A percentile compares a stretch with the other conserved stretches of the same genome.
These are phyloP conservation scores for Aspergillus eucalypticola DNA, from an alignment of 2,329 filamentous ascomycete species.

Conservation along the genomic window DNA sequence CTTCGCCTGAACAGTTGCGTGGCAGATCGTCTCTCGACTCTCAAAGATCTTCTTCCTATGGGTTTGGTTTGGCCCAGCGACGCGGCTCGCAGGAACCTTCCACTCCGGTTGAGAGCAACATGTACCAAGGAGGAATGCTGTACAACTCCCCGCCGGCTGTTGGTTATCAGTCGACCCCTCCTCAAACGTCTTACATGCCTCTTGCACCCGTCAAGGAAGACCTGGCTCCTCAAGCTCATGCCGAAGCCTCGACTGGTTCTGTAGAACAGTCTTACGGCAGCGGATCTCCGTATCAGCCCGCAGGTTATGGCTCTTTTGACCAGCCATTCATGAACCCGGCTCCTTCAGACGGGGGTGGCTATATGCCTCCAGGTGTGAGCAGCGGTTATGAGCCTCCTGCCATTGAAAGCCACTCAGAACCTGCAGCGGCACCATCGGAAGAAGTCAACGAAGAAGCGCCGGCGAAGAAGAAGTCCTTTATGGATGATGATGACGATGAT, in stretches of 20 bases:
- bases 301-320: conserved; percentile 22
- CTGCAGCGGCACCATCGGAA: conserved; percentile 50
- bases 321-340: conserved; percentile 23
- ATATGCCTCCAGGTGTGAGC: conserved; percentile 33
- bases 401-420: conserved; percentile 36
- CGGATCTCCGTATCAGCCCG: conserved; percentile 32
- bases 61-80: conserved; percentile 35
- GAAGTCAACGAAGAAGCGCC: conserved; percentile 57
- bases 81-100: conserved; percentile 41
- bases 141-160: conserved; percentile 36
- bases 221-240: conserved; percentile 28
- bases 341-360: conserved; percentile 32
- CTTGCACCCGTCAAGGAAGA: conserved; percentile 45
- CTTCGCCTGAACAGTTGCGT: conserved; percentile 54
- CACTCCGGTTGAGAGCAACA: conserved; percentile 34
- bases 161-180: conserved; percentile 41
- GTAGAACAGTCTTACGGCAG: conserved; percentile 28
- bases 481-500: conserved; percentile 77
- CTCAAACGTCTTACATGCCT: conserved; percentile 40
- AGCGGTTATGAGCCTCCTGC: conserved; percentile 41
- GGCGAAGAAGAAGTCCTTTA: conserved; percentile 73
- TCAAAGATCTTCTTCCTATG: conserved; percentile 44
- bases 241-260: conserved; percentile 18
- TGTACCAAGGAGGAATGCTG: conserved; percentile 32
- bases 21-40: conserved; percentile 52